Evolutionary conservation across 305 asterid species (phyloP).

Genomic region (Rubia balearica): DNA sequence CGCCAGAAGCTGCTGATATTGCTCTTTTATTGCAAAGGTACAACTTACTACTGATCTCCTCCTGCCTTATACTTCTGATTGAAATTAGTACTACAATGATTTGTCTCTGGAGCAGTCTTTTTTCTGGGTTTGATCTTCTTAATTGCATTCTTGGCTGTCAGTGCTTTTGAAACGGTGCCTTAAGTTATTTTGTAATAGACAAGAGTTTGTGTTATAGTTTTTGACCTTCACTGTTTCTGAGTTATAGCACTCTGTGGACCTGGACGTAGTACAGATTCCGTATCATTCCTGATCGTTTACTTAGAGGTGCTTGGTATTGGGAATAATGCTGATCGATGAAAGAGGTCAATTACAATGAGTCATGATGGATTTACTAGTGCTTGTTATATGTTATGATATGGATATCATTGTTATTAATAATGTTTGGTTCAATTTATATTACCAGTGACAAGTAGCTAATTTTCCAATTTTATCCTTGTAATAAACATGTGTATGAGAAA

Average conservation of each 20-base stretch:
- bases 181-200: no score
- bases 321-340: background rate
- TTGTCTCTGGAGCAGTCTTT: background rate
- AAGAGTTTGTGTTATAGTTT: background rate
- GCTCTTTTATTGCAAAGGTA: conserved; percentile 86
- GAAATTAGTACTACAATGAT: background rate
- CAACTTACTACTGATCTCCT: conserved; percentile 9
- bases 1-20: conserved; percentile 96
- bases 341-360: background rate
- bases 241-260: background rate
- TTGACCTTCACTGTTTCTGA: background rate
- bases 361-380: background rate
- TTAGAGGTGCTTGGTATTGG: background rate
- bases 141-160: background rate
- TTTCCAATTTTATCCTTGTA: no score
- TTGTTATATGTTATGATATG: background rate
- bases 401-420: background rate
- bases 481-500: no score
- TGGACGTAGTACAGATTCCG: background rate
- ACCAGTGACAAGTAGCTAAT: no score
- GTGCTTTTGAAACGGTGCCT: background rate
- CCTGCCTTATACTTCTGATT: background rate
- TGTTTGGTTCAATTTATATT: background rate
- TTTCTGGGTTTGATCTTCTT: background rate
- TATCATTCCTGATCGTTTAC: background rate